phyloP scores from a whole-genome alignment of 768 basidiomycete genomes.

The Harrya chromipes region DNA sequence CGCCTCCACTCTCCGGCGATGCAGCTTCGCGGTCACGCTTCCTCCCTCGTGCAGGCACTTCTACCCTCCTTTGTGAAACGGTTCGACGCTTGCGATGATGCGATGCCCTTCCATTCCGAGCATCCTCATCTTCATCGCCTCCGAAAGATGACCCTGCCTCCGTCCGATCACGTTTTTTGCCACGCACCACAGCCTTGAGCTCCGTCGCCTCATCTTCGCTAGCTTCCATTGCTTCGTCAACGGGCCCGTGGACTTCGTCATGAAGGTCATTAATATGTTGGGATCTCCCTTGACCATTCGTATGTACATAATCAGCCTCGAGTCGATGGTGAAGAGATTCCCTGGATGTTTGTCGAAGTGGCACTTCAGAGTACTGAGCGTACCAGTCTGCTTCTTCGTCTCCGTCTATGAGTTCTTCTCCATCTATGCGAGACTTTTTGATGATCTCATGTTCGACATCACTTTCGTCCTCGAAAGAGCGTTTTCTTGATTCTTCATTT shows the following conservation, averaged over 20 bases:
- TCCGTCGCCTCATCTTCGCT: slow-evolving; percentile 43
- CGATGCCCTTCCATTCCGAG: slow-evolving; percentile 40
- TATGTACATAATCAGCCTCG: slow-evolving; percentile 39
- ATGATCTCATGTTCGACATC: slow-evolving; percentile 39
- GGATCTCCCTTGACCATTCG: slow-evolving; percentile 44
- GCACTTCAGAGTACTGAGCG: slow-evolving; percentile 27
- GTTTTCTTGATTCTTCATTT: slow-evolving; percentile 38
- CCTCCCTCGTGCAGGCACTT: slow-evolving; percentile 48
- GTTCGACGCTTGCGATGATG: slow-evolving; percentile 57
- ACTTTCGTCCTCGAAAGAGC: slow-evolving; percentile 43
- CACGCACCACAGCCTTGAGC: slow-evolving; percentile 37
- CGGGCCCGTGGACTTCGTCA: slow-evolving; percentile 45
- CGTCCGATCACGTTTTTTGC: slow-evolving; percentile 74
- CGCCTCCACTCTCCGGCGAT: slow-evolving; percentile 36
- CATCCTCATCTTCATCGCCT: slow-evolving; percentile 47
- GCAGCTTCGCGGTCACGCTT: slow-evolving; percentile 65
- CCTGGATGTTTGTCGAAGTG: slow-evolving; percentile 45
- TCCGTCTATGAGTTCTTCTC: slow-evolving; percentile 45
- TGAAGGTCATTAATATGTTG: slow-evolving; percentile 36
- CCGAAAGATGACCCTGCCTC: slow-evolving; percentile 73
- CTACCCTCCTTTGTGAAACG: slow-evolving; percentile 51
- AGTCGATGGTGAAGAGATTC: slow-evolving; percentile 44
- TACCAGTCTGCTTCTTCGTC: slow-evolving; percentile 46
- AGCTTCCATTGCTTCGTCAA: slow-evolving; percentile 35
- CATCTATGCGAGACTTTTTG: slow-evolving; percentile 56